Conservation (phyloP, 352 stramenopile species). For the Labyrinthula sp. region DNA sequence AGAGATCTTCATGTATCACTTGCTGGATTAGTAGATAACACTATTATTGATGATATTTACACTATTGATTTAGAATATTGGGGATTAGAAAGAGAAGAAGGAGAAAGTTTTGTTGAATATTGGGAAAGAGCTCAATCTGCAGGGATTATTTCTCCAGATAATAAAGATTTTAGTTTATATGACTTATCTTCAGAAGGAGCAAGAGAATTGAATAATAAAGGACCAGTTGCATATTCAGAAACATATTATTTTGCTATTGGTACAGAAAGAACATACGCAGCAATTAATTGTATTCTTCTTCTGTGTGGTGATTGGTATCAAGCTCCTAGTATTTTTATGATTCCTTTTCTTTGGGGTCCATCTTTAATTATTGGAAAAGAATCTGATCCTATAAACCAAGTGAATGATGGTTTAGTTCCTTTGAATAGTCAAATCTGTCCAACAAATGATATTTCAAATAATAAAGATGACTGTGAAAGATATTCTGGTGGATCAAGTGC, state of each 20-base stretch:
- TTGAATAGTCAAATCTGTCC: conserved; percentile 6
- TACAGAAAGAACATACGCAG: too few relatives aligned
- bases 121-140: conserved; percentile 77
- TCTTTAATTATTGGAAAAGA: too few relatives aligned
- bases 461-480: too few relatives aligned
- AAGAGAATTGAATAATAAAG: neutral
- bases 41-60: conserved; percentile 7
- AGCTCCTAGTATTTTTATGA: too few relatives aligned
- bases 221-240: neutral
- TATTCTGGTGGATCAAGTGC: too few relatives aligned
- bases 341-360: too few relatives aligned
- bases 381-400: too few relatives aligned
- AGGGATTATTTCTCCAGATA: neutral
- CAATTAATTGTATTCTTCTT: too few relatives aligned
- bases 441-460: conserved; percentile 4
- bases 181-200: neutral
- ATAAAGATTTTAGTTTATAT: neutral
- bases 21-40: too few relatives aligned
- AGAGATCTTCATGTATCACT: too few relatives aligned
- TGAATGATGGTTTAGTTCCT: conserved; percentile 8
- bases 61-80: conserved; percentile 7
- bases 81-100: neutral
- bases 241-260: conserved; percentile 2
- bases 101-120: conserved; percentile 38
- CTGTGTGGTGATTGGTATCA: too few relatives aligned